phyloP scores from a whole-genome alignment of 1,284 basidiomycete genomes.

The Stygiomarasmius scandens region DNA sequence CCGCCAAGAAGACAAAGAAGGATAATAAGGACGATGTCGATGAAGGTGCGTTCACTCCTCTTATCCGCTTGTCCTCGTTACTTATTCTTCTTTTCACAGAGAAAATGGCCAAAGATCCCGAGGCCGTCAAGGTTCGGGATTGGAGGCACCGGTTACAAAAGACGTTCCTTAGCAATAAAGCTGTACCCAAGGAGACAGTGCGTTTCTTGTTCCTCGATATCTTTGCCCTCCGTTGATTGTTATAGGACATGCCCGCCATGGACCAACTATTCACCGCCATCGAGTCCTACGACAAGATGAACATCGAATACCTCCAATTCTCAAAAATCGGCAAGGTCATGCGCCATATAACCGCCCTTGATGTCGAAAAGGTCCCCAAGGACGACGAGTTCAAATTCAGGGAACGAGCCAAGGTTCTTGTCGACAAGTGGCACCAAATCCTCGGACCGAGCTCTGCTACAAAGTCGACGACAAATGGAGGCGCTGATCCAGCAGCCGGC shows the following conservation, averaged over 20 bases:
- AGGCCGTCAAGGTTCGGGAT: constrained; percentile 77
- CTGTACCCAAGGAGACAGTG: constrained; percentile 58
- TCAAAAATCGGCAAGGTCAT: constrained; percentile 99
- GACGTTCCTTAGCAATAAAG: constrained; percentile 72
- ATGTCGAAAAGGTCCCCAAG: constrained; percentile 70
- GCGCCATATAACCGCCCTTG: constrained; percentile 85
- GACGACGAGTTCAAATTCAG: constrained; percentile 89
- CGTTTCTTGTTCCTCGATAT: constrained; percentile 17
- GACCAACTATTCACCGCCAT: constrained; percentile 83
- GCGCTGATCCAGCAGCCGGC: neutral
- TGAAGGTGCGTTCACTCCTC: constrained; percentile 20
- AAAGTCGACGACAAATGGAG: neutral
- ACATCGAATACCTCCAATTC: constrained; percentile 84
- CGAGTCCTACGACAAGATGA: constrained; percentile 83
- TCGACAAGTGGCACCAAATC: constrained; percentile 76
- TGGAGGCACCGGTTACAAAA: constrained; percentile 93
- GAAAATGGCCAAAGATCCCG: constrained; percentile 62
- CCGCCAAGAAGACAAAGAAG: constrained; percentile 68
- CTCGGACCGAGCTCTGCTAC: constrained; percentile 24
- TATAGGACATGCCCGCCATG: constrained; percentile 77
- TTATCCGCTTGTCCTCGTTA: constrained; percentile 12
- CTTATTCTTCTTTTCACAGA: constrained; percentile 28
- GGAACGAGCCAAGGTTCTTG: constrained; percentile 72
- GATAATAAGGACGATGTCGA: constrained; percentile 61
- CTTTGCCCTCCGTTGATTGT: constrained; percentile 4